phyloP scores from a whole-genome alignment of 495 filamentous ascomycete genomes.

The Trichoderma virens region DNA sequence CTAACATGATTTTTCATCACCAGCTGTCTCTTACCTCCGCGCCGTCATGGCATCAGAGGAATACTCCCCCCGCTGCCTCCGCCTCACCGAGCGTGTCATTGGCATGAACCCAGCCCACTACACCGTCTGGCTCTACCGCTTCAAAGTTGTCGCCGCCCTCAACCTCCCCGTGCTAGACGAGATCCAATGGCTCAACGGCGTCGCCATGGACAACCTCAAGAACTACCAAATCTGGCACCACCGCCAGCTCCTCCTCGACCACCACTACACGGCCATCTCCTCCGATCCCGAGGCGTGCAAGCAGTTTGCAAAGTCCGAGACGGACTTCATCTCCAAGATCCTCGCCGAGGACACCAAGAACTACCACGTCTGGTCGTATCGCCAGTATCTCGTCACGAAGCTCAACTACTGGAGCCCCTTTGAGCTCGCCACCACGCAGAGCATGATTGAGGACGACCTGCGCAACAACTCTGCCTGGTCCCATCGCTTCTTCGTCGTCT shows the following conservation, averaged over 20 bases:
- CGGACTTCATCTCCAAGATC: slow-evolving; percentile 69
- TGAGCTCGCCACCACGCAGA: slow-evolving; percentile 64
- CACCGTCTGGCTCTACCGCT: slow-evolving; percentile 95
- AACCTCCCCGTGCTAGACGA: slow-evolving; percentile 61
- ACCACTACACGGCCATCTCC: slow-evolving; percentile 46
- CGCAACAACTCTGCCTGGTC: slow-evolving; percentile 97
- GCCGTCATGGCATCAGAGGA: slow-evolving; percentile 89
- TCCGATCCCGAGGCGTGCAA: slow-evolving; percentile 19
- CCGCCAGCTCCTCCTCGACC: slow-evolving; percentile 72
- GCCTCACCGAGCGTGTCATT: slow-evolving; percentile 85
- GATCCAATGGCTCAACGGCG: slow-evolving; percentile 73
- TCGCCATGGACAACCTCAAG: slow-evolving; percentile 78
- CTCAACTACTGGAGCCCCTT: slow-evolving; percentile 53
- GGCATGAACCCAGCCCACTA: slow-evolving; percentile 92
- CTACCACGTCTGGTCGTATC: slow-evolving; percentile 97
- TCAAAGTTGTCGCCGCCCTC: slow-evolving; percentile 62
- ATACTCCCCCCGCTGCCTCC: slow-evolving; percentile 65
- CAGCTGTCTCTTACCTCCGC: slow-evolving; percentile 70
- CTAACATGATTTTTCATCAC: background rate
- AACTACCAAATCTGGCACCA: slow-evolving; percentile 99
- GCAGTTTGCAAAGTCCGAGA: slow-evolving; percentile 46
- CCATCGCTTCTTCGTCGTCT: slow-evolving; percentile 86
- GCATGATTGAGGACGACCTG: slow-evolving; percentile 66
- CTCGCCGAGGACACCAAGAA: slow-evolving; percentile 86
- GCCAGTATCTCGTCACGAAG: slow-evolving; percentile 83